Evolutionary conservation across 192 early-diverging fungal genomes (phyloP).

Genomic region (Fimicolochytrium jonesii): DNA sequence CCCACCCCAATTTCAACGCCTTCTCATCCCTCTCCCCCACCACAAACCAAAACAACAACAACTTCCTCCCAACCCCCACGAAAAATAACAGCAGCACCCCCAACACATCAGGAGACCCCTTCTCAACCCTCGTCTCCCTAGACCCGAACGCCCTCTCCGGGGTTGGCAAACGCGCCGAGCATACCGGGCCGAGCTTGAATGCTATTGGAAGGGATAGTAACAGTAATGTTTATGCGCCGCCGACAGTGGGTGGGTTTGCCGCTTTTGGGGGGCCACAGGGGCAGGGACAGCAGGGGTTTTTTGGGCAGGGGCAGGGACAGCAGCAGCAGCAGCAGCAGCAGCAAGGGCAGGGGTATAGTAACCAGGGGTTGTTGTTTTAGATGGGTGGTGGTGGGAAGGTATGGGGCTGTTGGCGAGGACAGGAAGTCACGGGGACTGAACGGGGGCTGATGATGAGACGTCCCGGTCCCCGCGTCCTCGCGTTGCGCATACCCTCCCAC

Average conservation of each 20-base stretch:
- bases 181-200: conserved; percentile 36
- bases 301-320: not conserved
- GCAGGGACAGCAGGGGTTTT: not conserved
- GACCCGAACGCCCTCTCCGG: conserved; percentile 36
- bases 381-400: too few species aligned
- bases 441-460: too few species aligned
- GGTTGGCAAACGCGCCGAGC: conserved; percentile 26
- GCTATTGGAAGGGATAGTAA: too few species aligned
- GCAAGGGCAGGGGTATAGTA: not conserved
- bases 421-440: too few species aligned
- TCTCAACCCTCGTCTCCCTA: conserved; percentile 42
- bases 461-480: too few species aligned
- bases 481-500: too few species aligned
- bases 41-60: not conserved
- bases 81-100: not conserved
- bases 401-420: too few species aligned
- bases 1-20: too few species aligned
- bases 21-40: too few species aligned
- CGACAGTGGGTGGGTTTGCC: not conserved
- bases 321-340: conserved; percentile 5
- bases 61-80: not conserved
- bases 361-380: too few species aligned
- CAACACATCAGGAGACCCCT: conserved; percentile 24
- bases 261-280: not conserved
- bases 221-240: too few species aligned